Evolutionary conservation across 73 alveolate genomes (phyloP), one percentile per base, ranked within the genome.

Genomic region (Tetrahymena thermophila): DNA sequence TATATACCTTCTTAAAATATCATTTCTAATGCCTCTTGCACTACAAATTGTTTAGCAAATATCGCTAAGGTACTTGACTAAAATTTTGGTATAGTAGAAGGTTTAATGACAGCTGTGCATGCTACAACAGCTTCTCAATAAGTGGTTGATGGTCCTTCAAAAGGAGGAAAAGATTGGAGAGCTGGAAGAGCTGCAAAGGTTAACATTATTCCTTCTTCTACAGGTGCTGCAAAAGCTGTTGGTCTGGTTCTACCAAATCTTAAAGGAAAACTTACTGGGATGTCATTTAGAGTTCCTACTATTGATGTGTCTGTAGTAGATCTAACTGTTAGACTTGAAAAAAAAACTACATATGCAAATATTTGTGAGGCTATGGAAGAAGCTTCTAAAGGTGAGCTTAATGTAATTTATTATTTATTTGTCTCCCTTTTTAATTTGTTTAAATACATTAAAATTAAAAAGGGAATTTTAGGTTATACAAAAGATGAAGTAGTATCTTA

Each of bases 261-360:
- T 57, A 98, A 98, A 93, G 99, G 99, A 71, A 99, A 99, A 96
- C 97, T 99, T 84, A 99, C 99, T 44, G 99, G 99, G 44, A 99
- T 99, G 99, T 99, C 99, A 94, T 99, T 99, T 99, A 98, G 99
- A 97, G 99, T 98, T 44, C 99, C 99, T 93, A 99, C 99, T 35
- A 95, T 98, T 85, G 97, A 98, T 93, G 99, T 98, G 43, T 98
- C 99, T 35, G 99, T 98, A 89, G 99, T 98, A 94, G 99, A 99
- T 85, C 97, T 99, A 85, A 98, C 99, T 55, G 97, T 97, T 97
- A 98, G 96, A 84, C 97, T 97, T 84, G 96, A 89, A 96, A 99
- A 99, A 96, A 98, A 97, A 21, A 98, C 99, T 89, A 93, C 97
- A 37, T 98, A 98, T 96, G 99, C 96, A n/a, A 99, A 98, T 37